phyloP scores from a whole-genome alignment of 768 basidiomycete genomes.

The Pisolithus albus region DNA sequence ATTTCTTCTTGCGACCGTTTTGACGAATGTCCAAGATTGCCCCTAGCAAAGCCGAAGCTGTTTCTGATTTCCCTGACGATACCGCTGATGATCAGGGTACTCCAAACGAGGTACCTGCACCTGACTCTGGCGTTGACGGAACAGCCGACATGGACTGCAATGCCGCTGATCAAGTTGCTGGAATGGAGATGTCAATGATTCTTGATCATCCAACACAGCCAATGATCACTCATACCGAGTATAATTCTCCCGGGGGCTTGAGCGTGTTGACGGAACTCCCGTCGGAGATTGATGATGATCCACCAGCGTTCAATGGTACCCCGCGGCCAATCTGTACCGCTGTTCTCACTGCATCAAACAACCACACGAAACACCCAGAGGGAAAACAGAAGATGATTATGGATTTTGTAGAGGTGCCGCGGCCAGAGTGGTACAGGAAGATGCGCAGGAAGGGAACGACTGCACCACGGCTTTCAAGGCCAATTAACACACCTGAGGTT shows the following conservation, averaged over 20 bases:
- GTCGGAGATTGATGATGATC: constrained; percentile 12
- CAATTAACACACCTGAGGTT: not conserved
- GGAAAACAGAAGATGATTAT: constrained; percentile 14
- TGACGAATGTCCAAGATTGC: constrained; percentile 14
- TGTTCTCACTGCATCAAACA: not conserved
- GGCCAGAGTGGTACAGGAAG: constrained; percentile 7
- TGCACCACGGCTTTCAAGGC: not conserved
- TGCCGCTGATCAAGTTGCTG: not conserved
- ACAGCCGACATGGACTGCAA: not conserved
- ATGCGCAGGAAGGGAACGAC: not conserved
- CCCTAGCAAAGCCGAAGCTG: constrained; percentile 8
- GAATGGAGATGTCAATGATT: not conserved
- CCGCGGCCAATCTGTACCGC: not conserved
- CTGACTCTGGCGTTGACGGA: constrained; percentile 1
- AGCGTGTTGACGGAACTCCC: constrained; percentile 28
- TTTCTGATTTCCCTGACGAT: constrained; percentile 10
- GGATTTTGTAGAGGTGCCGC: constrained; percentile 18
- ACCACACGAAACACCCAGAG: not conserved
- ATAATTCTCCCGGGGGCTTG: constrained; percentile 3
- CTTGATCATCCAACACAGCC: not conserved
- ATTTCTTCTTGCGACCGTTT: not conserved
- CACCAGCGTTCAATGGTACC: not conserved
- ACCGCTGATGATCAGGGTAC: constrained; percentile 1
- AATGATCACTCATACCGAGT: not conserved
- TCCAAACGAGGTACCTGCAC: not conserved